Conservation (phyloP, 2,329 filamentous ascomycete genomes). For the Coleophoma crateriformis region DNA sequence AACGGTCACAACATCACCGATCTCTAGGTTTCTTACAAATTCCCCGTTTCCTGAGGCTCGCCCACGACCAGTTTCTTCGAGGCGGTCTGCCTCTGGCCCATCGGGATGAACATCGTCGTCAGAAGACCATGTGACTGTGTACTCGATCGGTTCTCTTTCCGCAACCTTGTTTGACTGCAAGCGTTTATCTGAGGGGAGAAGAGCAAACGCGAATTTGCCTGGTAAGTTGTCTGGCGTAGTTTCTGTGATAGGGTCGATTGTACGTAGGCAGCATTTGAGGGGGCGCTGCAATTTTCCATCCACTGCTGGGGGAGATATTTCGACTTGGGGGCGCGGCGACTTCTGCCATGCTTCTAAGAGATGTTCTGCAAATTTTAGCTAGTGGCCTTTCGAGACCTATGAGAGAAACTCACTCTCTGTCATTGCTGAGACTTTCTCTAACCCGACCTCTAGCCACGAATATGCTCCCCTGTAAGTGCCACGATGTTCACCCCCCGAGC, state of each 20-base stretch:
- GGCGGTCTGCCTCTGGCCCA: constrained; percentile 30
- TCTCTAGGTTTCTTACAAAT: constrained; percentile 47
- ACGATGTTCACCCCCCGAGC: constrained; percentile 37
- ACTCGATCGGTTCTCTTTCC: constrained; percentile 34
- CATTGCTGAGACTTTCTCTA: constrained; percentile 46
- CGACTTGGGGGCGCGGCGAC: neutral
- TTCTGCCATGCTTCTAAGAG: neutral
- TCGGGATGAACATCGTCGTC: constrained; percentile 40
- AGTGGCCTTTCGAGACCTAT: constrained; percentile 1
- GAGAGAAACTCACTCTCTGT: constrained; percentile 10
- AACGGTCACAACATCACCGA: constrained; percentile 57
- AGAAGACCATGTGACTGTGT: constrained; percentile 49
- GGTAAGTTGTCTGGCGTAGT: neutral
- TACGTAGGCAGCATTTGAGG: neutral
- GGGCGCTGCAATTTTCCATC: neutral
- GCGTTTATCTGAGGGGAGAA: constrained; percentile 27
- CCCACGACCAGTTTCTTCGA: constrained; percentile 41
- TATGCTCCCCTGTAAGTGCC: constrained; percentile 43
- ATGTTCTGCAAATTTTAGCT: neutral
- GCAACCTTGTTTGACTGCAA: constrained; percentile 40
- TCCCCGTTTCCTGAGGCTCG: constrained; percentile 43
- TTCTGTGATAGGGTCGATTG: constrained; percentile 2
- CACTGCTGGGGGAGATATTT: neutral
- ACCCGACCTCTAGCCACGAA: constrained; percentile 60
- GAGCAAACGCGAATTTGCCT: constrained; percentile 22